These are phyloP conservation scores for Colletotrichum somersetense DNA, from an alignment of 2,329 filamentous ascomycete genomes.

Conservation along the genomic window DNA sequence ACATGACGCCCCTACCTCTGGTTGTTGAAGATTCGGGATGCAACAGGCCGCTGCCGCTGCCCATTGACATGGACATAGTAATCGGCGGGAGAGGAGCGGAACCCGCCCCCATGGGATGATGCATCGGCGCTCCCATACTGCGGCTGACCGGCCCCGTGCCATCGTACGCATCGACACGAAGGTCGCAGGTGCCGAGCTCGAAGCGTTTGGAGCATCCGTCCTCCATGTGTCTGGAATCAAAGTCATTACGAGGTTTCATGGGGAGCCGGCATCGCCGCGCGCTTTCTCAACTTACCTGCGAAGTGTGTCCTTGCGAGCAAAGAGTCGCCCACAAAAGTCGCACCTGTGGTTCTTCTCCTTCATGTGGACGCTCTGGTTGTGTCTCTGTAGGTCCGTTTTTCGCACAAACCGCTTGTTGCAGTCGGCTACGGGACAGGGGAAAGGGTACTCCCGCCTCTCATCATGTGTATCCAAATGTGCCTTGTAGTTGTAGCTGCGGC, in stretches of 20 bases:
- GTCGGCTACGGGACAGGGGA: conserved; percentile 72
- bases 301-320: conserved; percentile 87
- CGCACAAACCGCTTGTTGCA: conserved; percentile 85
- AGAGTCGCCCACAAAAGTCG: conserved; percentile 76
- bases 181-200: conserved; percentile 65
- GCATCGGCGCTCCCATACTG: conserved; percentile 38
- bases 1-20: conserved; percentile 21
- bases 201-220: conserved; percentile 80
- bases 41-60: conserved; percentile 17
- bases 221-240: conserved; percentile 75
- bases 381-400: conserved; percentile 80
- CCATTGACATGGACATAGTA: conserved; percentile 25
- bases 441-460: conserved; percentile 77
- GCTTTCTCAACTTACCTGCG: conserved; percentile 68
- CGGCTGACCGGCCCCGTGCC: conserved; percentile 30
- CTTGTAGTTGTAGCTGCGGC: conserved; percentile 87
- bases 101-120: conserved; percentile 21
- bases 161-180: conserved; percentile 53
- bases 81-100: conserved; percentile 34
- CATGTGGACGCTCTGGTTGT: conserved; percentile 77
- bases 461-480: conserved; percentile 89
- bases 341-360: conserved; percentile 79
- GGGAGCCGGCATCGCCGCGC: conserved; percentile 1
- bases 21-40: conserved; percentile 21
- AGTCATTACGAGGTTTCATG: neutral